Evolutionary conservation across 371 early-diverging fungal species (phyloP).

Genomic region (Cokeromyces recurvatus): DNA sequence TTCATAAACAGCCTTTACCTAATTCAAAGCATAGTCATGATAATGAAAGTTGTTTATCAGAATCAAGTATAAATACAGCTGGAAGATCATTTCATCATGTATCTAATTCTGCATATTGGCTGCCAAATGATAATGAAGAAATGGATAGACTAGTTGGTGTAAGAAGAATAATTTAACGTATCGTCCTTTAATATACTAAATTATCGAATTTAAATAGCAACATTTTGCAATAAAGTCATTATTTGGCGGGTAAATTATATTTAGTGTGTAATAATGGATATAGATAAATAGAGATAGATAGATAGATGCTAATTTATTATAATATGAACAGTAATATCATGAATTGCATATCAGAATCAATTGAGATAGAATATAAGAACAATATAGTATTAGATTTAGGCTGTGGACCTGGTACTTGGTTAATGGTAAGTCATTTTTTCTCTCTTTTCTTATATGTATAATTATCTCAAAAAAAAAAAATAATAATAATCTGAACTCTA

Average conservation of each 20-base stretch:
- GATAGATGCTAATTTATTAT: neutral
- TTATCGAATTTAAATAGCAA: constrained; percentile 12
- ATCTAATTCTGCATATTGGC: constrained; percentile 32
- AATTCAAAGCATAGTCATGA: no score
- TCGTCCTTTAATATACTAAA: constrained; percentile 2
- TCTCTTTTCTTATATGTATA: no score
- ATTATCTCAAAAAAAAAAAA: neutral
- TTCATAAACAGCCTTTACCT: no score
- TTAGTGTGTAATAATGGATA: neutral
- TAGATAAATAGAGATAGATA: neutral
- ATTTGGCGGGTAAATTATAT: constrained; percentile 18
- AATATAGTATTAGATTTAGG: constrained; percentile 40
- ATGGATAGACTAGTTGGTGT: constrained; percentile 38
- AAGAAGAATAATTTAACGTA: constrained; percentile 3
- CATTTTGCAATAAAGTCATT: constrained; percentile 30
- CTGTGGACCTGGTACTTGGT: constrained; percentile 57
- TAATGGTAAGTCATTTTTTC: constrained; percentile 26
- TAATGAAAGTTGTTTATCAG: no score
- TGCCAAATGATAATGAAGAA: constrained; percentile 41
- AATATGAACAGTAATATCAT: constrained; percentile 9
- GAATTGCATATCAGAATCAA: neutral
- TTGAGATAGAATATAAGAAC: constrained; percentile 3
- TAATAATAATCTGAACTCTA: no score
- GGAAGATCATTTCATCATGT: constrained; percentile 16
- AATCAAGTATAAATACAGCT: no score